phyloP scores from a whole-genome alignment of 345 rosid species.

The Anastatica hierochuntica region DNA sequence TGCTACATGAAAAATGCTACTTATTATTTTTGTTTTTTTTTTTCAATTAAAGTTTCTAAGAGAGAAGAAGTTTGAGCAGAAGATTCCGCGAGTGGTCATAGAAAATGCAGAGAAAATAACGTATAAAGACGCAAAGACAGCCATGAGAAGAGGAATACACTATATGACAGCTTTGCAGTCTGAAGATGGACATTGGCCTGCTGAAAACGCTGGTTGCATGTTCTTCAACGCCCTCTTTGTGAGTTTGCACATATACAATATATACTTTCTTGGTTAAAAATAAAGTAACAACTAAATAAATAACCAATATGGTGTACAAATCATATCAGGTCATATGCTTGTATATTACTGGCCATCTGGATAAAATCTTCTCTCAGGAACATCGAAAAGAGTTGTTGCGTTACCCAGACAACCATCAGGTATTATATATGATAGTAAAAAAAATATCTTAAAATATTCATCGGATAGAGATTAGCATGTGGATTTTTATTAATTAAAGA shows the following conservation, averaged over 20 bases:
- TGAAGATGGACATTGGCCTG: slow-evolving; percentile 30
- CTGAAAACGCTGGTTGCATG: slow-evolving; percentile 35
- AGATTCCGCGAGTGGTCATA: slow-evolving; percentile 13
- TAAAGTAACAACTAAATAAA: too few species aligned
- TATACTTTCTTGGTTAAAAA: neutral
- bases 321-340: slow-evolving; percentile 9
- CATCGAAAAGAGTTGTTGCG: neutral
- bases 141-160: slow-evolving; percentile 19
- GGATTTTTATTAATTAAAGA: too few species aligned
- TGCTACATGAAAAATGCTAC: too few species aligned
- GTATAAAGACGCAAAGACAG: neutral
- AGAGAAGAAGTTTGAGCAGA: slow-evolving; percentile 18
- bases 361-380: neutral
- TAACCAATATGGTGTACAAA: neutral
- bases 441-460: too few species aligned
- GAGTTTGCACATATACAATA: neutral
- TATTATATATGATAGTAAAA: neutral
- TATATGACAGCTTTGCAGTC: slow-evolving; percentile 23
- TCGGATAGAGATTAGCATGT: too few species aligned
- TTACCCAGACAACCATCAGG: neutral
- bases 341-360: slow-evolving; percentile 10
- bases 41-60: slow-evolving; percentile 2
- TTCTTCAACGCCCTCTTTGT: slow-evolving; percentile 46
- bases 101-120: slow-evolving; percentile 7
- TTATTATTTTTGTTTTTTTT: neutral